phyloP scores from a whole-genome alignment of 495 filamentous ascomycete species.

The Aspergillus leporis region DNA sequence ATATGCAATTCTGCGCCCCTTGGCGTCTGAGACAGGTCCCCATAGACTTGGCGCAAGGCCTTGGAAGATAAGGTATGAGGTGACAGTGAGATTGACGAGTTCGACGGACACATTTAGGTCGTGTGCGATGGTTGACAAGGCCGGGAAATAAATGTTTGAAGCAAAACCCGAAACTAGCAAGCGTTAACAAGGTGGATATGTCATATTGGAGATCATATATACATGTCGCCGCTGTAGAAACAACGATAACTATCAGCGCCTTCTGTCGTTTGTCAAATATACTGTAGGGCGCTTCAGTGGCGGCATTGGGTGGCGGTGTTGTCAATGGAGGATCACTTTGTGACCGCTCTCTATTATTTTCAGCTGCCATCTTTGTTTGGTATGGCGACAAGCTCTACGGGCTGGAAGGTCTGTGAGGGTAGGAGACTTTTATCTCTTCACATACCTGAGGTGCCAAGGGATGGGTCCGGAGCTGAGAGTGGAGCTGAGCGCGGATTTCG shows the following conservation, averaged over 20 bases:
- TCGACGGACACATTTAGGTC: constrained; percentile 44
- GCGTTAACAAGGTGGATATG: constrained; percentile 14
- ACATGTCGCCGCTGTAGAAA: constrained; percentile 51
- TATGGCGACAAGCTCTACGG: too few species aligned
- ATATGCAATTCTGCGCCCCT: constrained; percentile 49
- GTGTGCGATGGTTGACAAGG: constrained; percentile 44
- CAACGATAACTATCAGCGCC: constrained; percentile 46
- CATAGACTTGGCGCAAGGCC: constrained; percentile 52
- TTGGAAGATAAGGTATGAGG: constrained; percentile 54
- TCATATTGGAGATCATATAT: constrained; percentile 16
- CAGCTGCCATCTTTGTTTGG: too few species aligned
- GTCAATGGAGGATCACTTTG: too few species aligned
- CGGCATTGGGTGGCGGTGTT: too few species aligned
- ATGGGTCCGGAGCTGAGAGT: constrained; percentile 5
- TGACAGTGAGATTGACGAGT: constrained; percentile 52
- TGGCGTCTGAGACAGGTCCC: constrained; percentile 51
- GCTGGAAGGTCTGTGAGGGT: too few species aligned
- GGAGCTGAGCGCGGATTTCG: constrained; percentile 3
- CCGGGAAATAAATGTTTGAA: constrained; percentile 58
- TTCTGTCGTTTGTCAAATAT: constrained; percentile 51
- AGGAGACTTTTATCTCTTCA: too few species aligned
- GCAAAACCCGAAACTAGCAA: constrained; percentile 50
- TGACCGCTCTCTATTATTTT: too few species aligned
- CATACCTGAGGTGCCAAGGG: too few species aligned
- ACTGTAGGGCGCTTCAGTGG: constrained; percentile 37